A percentile compares a stretch with the other conserved stretches of the same genome.
Evolutionary conservation across 305 asterid genomes (phyloP).

Genomic region (Fraxinus baroniana): DNA sequence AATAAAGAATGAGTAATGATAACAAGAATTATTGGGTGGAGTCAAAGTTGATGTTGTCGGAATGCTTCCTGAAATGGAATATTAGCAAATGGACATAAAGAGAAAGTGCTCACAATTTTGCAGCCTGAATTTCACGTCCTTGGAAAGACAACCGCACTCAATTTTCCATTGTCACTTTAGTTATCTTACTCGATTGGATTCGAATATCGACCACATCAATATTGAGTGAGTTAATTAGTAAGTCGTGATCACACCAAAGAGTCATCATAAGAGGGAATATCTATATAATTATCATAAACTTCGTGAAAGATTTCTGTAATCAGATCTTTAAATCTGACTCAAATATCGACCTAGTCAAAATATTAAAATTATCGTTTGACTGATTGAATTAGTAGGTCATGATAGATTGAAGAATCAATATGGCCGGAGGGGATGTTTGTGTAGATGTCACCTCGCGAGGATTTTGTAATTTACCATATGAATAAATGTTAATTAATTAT

Average conservation of each 20-base stretch:
- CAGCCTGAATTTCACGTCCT: not conserved
- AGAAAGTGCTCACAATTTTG: not conserved
- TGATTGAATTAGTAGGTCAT: too few species aligned
- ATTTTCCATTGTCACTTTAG: not conserved
- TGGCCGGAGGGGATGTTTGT: too few species aligned
- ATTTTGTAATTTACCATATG: too few species aligned
- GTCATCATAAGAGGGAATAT: too few species aligned
- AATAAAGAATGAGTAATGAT: not conserved
- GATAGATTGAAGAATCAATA: not conserved
- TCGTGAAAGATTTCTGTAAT: not conserved
- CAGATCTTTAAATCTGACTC: too few species aligned
- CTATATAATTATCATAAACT: not conserved
- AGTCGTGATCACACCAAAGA: too few species aligned
- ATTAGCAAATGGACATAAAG: not conserved
- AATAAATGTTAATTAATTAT: too few species aligned
- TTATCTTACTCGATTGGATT: not conserved
- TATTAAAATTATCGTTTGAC: too few species aligned
- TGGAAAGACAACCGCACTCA: not conserved
- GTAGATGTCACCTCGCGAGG: too few species aligned
- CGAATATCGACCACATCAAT: too few species aligned
- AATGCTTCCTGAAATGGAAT: not conserved
- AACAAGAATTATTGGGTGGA: not conserved
- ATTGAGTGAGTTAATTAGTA: too few species aligned
- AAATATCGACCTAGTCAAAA: not conserved
- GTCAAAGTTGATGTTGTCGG: not conserved